phyloP scores from a whole-genome alignment of 345 rosid species.

The Psidium friedrichsthalianum region DNA sequence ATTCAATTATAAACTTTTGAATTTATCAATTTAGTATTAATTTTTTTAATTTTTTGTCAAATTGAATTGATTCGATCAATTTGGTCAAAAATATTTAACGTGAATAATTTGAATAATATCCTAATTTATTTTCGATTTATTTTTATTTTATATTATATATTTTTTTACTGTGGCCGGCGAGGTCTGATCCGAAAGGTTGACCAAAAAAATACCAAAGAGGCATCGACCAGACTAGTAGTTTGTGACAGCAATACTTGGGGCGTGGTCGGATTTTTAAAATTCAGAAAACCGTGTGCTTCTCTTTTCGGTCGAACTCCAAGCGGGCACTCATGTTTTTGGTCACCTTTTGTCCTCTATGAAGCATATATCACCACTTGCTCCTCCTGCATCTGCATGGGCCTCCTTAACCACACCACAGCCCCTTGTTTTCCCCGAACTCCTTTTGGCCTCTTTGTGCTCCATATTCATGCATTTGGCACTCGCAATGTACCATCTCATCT shows the following conservation, averaged over 20 bases:
- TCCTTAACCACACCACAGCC: not conserved
- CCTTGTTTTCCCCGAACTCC: not conserved
- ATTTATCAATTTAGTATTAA: no score
- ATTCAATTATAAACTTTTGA: no score
- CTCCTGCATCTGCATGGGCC: not conserved
- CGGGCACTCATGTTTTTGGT: not conserved
- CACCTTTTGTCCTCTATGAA: not conserved
- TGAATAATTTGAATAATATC: no score
- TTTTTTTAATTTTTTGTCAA: no score
- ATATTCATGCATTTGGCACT: not conserved
- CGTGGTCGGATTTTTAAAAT: not conserved
- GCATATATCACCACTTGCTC: not conserved
- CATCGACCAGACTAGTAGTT: not conserved
- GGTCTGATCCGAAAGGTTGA: no score
- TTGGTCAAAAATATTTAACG: accelerated
- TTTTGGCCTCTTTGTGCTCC: not conserved
- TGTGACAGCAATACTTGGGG: not conserved
- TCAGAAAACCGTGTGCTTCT: not conserved
- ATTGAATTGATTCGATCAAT: no score
- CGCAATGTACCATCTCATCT: not conserved
- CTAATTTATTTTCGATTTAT: no score
- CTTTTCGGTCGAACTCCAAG: not conserved
- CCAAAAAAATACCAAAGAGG: not conserved
- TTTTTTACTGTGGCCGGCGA: no score
- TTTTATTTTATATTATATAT: no score